Base-by-base conservation (phyloP, 2,329 filamentous ascomycete genomes). In the Claviceps maximensis region DNA sequence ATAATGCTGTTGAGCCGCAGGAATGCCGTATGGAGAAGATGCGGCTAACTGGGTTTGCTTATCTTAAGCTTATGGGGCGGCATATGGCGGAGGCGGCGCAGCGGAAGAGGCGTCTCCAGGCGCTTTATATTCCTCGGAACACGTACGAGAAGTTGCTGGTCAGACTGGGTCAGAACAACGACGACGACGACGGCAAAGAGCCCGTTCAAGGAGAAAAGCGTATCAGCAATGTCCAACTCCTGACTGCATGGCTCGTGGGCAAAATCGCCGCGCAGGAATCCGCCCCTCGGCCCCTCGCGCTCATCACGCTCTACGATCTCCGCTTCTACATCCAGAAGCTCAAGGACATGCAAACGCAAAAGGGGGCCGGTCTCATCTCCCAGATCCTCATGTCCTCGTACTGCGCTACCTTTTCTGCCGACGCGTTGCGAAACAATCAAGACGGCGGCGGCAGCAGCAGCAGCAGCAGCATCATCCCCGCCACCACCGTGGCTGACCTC, bases 181-280 rank as follows among this genome's bases (percentile, higher is more conserved):
- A 42, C 4, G n/a, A 8, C 27, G 27, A 8, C 27, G 38, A 40
- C 38, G 38, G 38, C 38, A 45, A 61, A 4, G 67, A 71, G 23
- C 53, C 13, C 15, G 7, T 3, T 41, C 38, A 19, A n/a, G 36
- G 33, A 19, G 1, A 17, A 21, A 44, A 36, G 3, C 75, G 73
- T 51, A 44, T 76, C 29, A 75, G 70, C 55, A 71, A 75, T n/a
- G 67, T 69, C 21, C 73, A 77, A 51, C 61, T 76, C 1, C 58
- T 77, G 2, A 60, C 63, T 1, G 71, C 70, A 0, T 77, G 73
- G 71, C 59, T 64, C 51, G 59, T 66, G 5, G 58, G 56, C 8
- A 51, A 59, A 17, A 53, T 66, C 13, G 57, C 58, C 13, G 47
- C 52, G 15, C 56, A 58, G 19, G 55, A 60, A 42, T 54, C 59